phyloP scores from a whole-genome alignment of 257 asterid species.

The Voacanga thouarsii region DNA sequence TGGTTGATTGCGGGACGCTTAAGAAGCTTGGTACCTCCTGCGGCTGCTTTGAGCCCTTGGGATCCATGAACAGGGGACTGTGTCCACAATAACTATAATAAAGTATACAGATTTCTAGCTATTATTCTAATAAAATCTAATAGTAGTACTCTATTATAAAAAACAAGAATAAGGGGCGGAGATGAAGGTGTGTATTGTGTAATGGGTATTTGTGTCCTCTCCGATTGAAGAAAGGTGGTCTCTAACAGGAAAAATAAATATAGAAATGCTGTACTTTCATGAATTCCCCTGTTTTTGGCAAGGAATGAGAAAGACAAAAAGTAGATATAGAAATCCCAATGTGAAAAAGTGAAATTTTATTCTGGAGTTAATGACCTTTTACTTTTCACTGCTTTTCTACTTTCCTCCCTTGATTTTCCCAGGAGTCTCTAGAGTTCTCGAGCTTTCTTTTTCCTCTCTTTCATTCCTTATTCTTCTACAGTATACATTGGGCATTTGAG shows the following conservation, averaged over 20 bases:
- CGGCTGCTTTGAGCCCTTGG: slow-evolving; percentile 43
- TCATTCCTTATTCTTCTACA: too few species aligned
- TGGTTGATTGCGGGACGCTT: slow-evolving; percentile 6
- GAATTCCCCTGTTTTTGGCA: neutral
- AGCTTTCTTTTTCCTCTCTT: neutral
- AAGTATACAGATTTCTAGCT: neutral
- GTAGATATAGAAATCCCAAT: too few species aligned
- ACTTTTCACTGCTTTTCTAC: neutral
- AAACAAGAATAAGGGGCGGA: neutral
- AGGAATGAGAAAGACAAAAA: neutral
- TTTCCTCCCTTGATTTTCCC: too few species aligned
- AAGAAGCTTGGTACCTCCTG: slow-evolving; percentile 29
- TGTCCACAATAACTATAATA: neutral
- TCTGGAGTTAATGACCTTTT: neutral
- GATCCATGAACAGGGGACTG: slow-evolving; percentile 48
- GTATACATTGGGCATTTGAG: too few species aligned
- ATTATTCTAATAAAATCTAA: neutral
- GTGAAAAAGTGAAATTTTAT: too few species aligned
- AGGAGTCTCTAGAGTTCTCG: too few species aligned
- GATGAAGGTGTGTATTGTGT: neutral
- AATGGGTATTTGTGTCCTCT: slow-evolving; percentile 1
- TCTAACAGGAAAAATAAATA: neutral
- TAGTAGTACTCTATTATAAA: neutral
- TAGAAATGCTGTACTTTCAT: neutral
- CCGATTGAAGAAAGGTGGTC: neutral